Conservation (phyloP, 768 basidiomycete genomes). For the Lyophyllum atratum region DNA sequence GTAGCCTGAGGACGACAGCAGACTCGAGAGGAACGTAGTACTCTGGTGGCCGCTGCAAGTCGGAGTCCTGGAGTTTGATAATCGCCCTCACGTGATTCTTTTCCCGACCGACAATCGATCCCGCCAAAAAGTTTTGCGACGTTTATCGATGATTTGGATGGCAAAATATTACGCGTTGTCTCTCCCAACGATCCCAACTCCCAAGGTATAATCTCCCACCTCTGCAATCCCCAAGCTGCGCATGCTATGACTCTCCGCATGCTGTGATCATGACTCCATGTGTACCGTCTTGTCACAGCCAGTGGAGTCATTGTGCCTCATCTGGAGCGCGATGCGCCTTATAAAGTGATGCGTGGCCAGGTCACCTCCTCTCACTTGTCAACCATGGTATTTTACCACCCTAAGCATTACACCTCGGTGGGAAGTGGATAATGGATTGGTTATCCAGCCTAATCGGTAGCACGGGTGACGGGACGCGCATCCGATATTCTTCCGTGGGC, state of each 20-base stretch:
- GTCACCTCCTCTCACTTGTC: no score
- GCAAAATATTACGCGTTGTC: neutral
- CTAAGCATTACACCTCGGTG: no score
- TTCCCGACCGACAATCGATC: neutral
- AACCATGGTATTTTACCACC: no score
- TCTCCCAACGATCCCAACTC: neutral
- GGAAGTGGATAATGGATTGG: no score
- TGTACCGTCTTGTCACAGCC: no score
- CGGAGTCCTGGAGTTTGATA: no score
- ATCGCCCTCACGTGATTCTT: constrained; percentile 3
- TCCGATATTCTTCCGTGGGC: constrained; percentile 2
- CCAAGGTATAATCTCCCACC: neutral
- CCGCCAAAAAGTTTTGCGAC: neutral
- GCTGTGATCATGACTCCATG: no score
- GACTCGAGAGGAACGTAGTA: no score
- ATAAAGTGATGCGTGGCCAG: no score
- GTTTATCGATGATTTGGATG: constrained; percentile 6
- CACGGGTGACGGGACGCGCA: neutral
- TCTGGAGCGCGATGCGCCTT: no score
- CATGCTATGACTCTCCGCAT: neutral
- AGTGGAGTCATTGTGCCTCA: neutral
- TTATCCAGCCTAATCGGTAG: neutral
- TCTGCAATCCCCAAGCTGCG: neutral
- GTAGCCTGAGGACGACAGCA: no score
- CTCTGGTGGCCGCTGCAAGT: no score